These are phyloP conservation scores for Dimocarpus longan DNA, from an alignment of 345 rosid genomes.

Conservation along the genomic window DNA sequence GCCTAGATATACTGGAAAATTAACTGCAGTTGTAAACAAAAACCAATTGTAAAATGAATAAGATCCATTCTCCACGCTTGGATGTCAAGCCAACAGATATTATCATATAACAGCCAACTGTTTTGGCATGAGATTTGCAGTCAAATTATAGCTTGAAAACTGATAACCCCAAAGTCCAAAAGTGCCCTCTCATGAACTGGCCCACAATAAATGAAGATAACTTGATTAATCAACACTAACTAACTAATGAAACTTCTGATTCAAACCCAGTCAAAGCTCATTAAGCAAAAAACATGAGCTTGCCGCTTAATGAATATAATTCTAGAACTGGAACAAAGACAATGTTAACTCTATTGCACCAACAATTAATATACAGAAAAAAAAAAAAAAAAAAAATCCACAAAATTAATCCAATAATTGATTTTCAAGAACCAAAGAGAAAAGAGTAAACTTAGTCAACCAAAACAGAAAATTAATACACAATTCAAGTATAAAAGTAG, in stretches of 20 bases:
- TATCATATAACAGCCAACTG: slow-evolving; percentile 5
- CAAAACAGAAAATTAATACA: not conserved
- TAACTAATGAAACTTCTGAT: not conserved
- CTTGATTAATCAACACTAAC: not conserved
- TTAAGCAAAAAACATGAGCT: not conserved
- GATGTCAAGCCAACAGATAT: not conserved
- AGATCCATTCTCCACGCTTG: not conserved
- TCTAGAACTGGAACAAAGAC: not conserved
- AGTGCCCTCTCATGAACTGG: not conserved
- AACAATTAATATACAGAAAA: not conserved
- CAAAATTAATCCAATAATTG: not conserved
- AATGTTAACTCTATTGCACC: not conserved
- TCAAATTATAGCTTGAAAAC: not conserved
- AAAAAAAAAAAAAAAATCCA: not conserved
- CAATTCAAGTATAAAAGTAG: not conserved
- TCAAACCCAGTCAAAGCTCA: not conserved
- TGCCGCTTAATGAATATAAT: not conserved
- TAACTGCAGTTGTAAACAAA: not conserved
- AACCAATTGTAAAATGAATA: not conserved
- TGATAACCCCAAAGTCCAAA: not conserved
- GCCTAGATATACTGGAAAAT: not conserved
- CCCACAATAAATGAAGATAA: not conserved
- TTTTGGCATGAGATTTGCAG: not conserved
- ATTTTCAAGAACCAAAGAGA: not conserved
- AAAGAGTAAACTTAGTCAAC: not conserved